phyloP scores from a whole-genome alignment of 306 rosid species.

The Gynostemma pentaphyllum region DNA sequence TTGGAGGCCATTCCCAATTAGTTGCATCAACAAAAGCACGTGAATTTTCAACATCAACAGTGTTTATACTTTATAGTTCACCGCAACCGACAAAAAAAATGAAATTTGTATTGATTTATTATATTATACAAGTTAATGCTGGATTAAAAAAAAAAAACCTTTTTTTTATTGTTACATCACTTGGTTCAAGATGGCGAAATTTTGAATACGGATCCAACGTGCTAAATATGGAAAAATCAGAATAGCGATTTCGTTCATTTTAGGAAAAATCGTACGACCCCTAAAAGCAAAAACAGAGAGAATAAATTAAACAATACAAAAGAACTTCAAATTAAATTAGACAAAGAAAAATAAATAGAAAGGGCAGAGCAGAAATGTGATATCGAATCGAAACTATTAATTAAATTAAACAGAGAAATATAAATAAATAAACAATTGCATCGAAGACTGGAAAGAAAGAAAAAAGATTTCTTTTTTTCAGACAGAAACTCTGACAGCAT shows the following conservation, averaged over 20 bases:
- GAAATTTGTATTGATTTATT: constrained; percentile 8
- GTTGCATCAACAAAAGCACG: constrained; percentile 10
- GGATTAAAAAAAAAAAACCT: constrained; percentile 7
- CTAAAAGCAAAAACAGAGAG: no score
- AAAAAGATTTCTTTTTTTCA: neutral
- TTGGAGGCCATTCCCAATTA: neutral
- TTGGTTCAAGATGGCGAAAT: neutral
- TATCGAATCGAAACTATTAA: neutral
- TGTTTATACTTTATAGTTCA: constrained; percentile 11
- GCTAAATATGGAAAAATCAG: neutral
- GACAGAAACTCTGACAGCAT: constrained; percentile 5
- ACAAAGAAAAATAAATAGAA: neutral
- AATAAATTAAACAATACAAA: neutral
- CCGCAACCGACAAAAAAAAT: constrained; percentile 18
- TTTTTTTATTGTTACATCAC: constrained; percentile 31
- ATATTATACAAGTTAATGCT: neutral
- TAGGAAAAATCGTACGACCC: no score
- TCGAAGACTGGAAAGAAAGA: neutral
- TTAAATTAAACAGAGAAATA: no score
- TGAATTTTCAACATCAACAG: constrained; percentile 9
- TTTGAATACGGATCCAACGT: neutral
- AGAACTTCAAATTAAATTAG: no score
- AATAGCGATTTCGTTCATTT: neutral
- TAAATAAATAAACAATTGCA: neutral
- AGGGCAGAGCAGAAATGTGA: neutral